Base-by-base conservation (phyloP, 2,329 filamentous ascomycete genomes). In the Claviceps sorghi region DNA sequence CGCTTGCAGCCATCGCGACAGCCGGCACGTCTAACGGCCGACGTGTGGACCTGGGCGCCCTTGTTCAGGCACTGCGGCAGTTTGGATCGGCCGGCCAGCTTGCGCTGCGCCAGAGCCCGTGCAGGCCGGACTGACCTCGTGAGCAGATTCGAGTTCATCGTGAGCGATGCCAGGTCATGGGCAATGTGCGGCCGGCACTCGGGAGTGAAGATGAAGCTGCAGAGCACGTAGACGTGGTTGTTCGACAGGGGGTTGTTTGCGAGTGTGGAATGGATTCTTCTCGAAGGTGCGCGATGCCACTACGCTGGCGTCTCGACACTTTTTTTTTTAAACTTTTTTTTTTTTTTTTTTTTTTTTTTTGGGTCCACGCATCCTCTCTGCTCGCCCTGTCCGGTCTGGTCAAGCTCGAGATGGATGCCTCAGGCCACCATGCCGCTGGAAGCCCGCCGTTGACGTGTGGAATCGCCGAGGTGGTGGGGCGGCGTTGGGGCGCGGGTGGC, bases 121-220 rank as follows among this genome's bases (percentile, higher is more conserved):
- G 67, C 66, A 38, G 74, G 73, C 58, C 68, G 65, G 56, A 67
- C 67, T 48, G 71, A 69, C 65, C 74, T 77, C 55, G 67, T 67
- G 54, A 76, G 58, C 57, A 74, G 60, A 60, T 64, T 71, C 42
- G 73, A 66, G 61, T 74, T 76, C 74, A 77, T 76, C 44, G 57
- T 67, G 61, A 61, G 50, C 50, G 52, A 55, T 54, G 59, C 52
- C 54, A 54, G 59, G 59, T 61, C 64, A 66, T 67, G 60, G 58
- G 52, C 30, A 47, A 32, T n/a, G 13, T 46, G 22, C 40, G n/a
- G 21, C n/a, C 26, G 50, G 44, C 32, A 34, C 40, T 19, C 43
- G 26, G 51, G 41, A 49, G 29, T 49, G 47, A 49, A 46, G 34
- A 54, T 40, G 41, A 22, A 51, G 10, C 15, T 8, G 41, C 8